phyloP scores from a whole-genome alignment of 257 asterid species.

The Plectranthus barbatus region DNA sequence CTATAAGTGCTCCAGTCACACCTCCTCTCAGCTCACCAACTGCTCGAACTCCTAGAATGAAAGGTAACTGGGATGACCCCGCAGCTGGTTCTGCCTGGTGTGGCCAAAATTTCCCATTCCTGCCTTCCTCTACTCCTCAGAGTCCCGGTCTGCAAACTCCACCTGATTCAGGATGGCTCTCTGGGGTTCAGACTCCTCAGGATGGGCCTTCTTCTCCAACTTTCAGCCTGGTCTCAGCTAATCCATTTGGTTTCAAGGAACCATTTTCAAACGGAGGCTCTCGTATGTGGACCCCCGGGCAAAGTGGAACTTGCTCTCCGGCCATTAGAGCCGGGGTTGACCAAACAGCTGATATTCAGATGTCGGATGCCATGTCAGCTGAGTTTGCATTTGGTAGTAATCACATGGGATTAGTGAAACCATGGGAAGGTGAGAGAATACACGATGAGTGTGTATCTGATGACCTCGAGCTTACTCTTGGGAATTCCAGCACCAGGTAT shows the following conservation, averaged over 20 bases:
- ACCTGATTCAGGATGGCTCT: conserved; percentile 87
- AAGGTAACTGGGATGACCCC: conserved; percentile 62
- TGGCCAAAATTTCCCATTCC: conserved; percentile 56
- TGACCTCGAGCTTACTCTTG: conserved; percentile 95
- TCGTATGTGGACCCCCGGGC: conserved; percentile 96
- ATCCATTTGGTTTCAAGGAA: conserved; percentile 66
- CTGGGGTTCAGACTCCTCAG: conserved; percentile 92
- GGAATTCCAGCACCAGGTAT: conserved; percentile 79
- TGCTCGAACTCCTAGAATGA: conserved; percentile 73
- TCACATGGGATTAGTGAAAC: conserved; percentile 61
- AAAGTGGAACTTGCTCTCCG: conserved; percentile 96
- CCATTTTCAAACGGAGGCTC: conserved; percentile 83
- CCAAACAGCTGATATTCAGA: conserved; percentile 79
- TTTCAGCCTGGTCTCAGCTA: conserved; percentile 73
- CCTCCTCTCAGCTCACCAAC: conserved; percentile 96
- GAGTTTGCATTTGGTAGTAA: conserved; percentile 91
- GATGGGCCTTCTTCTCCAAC: conserved; percentile 87
- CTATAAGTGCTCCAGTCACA: conserved; percentile 95
- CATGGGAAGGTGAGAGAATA: conserved; percentile 99
- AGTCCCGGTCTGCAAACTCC: conserved; percentile 82
- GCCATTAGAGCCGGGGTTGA: conserved; percentile 64
- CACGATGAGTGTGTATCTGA: conserved; percentile 91
- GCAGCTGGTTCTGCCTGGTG: conserved; percentile 50
- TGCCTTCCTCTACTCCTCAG: conserved; percentile 75
- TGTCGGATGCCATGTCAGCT: conserved; percentile 75